Evolutionary conservation across 2,329 filamentous ascomycete genomes (phyloP).

Genomic region (Aspergillus luchuensis): DNA sequence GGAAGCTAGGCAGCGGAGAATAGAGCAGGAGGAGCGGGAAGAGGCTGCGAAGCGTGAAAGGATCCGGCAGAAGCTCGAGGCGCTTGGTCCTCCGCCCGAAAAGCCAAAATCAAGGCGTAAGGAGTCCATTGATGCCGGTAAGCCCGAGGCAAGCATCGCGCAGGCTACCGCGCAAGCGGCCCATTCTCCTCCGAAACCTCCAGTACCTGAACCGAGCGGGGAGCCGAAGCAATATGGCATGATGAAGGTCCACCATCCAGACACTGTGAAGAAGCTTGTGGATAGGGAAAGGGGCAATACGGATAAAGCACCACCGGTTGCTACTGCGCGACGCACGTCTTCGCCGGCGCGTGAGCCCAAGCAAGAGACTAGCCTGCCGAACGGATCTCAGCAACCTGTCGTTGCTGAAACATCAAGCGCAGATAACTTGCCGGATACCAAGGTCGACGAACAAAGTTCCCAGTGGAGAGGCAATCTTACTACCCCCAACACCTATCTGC

Average conservation of each 20-base stretch:
- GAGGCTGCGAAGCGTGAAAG: slow-evolving; percentile 61
- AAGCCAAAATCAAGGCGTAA: slow-evolving; percentile 35
- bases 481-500: slow-evolving; percentile 38
- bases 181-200: slow-evolving; percentile 60
- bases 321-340: slow-evolving; percentile 32
- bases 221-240: slow-evolving; percentile 63
- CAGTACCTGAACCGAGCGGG: slow-evolving; percentile 58
- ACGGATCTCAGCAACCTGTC: slow-evolving; percentile 32
- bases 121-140: slow-evolving; percentile 31
- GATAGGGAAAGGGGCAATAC: slow-evolving; percentile 36
- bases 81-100: slow-evolving; percentile 51
- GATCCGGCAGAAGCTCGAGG: slow-evolving; percentile 58
- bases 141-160: slow-evolving; percentile 24
- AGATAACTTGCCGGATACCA: slow-evolving; percentile 28
- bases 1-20: slow-evolving; percentile 55
- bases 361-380: slow-evolving; percentile 26
- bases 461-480: slow-evolving; percentile 45
- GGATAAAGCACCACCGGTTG: slow-evolving; percentile 33
- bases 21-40: slow-evolving; percentile 58
- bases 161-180: slow-evolving; percentile 36
- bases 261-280: slow-evolving; percentile 52
- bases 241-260: slow-evolving; percentile 63
- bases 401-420: slow-evolving; percentile 26
- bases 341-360: slow-evolving; percentile 37
- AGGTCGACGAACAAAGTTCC: slow-evolving; percentile 35